Evolutionary conservation across 345 rosid species (phyloP).

Genomic region (Pistacia vera): DNA sequence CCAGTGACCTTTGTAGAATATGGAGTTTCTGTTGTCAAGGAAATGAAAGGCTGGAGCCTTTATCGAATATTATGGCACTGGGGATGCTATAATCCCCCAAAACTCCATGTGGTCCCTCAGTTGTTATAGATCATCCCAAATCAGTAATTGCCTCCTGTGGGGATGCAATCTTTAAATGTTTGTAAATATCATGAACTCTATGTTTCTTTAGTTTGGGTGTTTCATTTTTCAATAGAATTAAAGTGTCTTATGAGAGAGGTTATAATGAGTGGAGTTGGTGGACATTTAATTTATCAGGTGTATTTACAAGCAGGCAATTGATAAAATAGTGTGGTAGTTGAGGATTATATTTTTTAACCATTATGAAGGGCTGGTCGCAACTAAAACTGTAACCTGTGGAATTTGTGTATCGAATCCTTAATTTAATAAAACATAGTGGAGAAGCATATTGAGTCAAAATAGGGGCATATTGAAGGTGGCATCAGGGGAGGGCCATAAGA

Average conservation of each 20-base stretch:
- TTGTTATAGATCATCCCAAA: background rate
- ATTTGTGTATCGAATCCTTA: background rate
- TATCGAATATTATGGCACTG: background rate
- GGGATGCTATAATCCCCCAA: background rate
- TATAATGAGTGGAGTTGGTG: background rate
- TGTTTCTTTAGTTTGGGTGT: background rate
- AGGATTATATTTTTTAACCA: background rate
- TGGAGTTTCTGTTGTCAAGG: background rate
- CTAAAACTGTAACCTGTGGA: background rate
- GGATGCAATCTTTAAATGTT: background rate
- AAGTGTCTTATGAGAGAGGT: too few relatives aligned
- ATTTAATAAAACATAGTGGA: background rate
- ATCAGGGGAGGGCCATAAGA: background rate
- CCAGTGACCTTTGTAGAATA: constrained; percentile 1
- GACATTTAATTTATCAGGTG: background rate
- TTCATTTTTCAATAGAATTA: background rate
- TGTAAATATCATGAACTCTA: background rate
- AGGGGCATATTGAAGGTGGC: background rate
- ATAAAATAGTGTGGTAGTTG: background rate
- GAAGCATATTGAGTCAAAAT: background rate
- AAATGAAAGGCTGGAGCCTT: background rate
- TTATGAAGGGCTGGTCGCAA: background rate
- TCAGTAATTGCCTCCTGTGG: background rate
- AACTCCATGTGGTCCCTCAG: constrained; percentile 9
- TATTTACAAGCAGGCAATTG: background rate